phyloP scores from a whole-genome alignment of 805 yeast genomes.

The Blastobotrys muscicola region DNA sequence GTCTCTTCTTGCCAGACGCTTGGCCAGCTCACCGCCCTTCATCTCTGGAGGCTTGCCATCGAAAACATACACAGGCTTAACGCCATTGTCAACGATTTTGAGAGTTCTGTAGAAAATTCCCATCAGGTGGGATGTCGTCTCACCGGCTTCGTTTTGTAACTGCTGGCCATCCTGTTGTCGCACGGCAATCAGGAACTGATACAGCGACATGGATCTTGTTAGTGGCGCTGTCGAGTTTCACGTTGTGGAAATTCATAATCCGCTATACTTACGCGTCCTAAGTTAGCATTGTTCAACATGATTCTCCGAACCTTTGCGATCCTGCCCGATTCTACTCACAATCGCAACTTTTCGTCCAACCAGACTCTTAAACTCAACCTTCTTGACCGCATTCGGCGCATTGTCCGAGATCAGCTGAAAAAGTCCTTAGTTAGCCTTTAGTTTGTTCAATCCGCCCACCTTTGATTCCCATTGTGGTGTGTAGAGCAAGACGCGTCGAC shows the following conservation, averaged over 20 bases:
- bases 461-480: constrained; percentile 25
- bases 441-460: constrained; percentile 10
- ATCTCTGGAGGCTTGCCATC: constrained; percentile 96
- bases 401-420: constrained; percentile 81
- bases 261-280: constrained; percentile 23
- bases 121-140: constrained; percentile 83
- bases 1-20: constrained; percentile 70
- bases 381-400: constrained; percentile 73
- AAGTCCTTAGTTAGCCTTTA: constrained; percentile 41
- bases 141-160: constrained; percentile 79
- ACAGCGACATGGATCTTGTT: constrained; percentile 74
- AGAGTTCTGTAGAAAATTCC: constrained; percentile 95
- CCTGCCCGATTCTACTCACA: constrained; percentile 25
- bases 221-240: background rate
- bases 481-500: background rate
- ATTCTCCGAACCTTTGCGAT: too few relatives aligned
- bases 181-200: constrained; percentile 92
- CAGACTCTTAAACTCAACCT: constrained; percentile 71
- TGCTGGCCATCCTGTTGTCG: constrained; percentile 96
- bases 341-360: constrained; percentile 97
- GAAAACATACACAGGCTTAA: constrained; percentile 93
- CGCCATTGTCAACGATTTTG: constrained; percentile 81
- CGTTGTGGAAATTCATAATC: background rate
- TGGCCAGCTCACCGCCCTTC: constrained; percentile 87
- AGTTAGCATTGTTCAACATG: too few relatives aligned